phyloP scores from a whole-genome alignment of 2,329 filamentous ascomycete species.

The Aureobasidium vineae region DNA sequence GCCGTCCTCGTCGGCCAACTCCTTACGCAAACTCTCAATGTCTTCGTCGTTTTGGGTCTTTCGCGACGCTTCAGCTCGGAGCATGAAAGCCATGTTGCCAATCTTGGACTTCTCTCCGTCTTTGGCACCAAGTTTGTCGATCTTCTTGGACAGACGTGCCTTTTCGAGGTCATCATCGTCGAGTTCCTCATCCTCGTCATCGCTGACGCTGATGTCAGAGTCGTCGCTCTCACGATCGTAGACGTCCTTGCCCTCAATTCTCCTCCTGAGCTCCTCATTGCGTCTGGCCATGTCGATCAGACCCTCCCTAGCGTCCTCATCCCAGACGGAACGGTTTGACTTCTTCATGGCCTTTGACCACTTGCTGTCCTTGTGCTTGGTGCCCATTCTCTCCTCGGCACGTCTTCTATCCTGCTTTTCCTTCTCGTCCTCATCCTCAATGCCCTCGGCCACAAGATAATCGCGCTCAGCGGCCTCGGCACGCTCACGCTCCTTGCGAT shows the following conservation, averaged over 20 bases:
- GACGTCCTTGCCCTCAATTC: slow-evolving; percentile 70
- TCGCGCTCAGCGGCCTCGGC: slow-evolving; percentile 56
- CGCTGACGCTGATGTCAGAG: slow-evolving; percentile 45
- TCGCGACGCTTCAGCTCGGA: slow-evolving; percentile 74
- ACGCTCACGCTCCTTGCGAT: slow-evolving; percentile 71
- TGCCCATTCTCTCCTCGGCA: slow-evolving; percentile 80
- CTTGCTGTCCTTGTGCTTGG: slow-evolving; percentile 82
- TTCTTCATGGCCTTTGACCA: slow-evolving; percentile 86
- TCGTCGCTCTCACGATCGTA: slow-evolving; percentile 44
- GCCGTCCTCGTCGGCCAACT: slow-evolving; percentile 64
- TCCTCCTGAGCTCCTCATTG: slow-evolving; percentile 75
- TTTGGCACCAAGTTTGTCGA: slow-evolving; percentile 44
- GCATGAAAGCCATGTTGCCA: slow-evolving; percentile 91
- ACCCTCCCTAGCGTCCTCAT: slow-evolving; percentile 76
- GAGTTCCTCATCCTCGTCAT: slow-evolving; percentile 64
- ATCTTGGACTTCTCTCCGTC: slow-evolving; percentile 56
- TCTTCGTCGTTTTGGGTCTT: slow-evolving; percentile 80
- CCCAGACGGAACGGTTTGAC: slow-evolving; percentile 78
- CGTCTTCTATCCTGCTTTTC: slow-evolving; percentile 69
- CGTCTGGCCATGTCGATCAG: slow-evolving; percentile 77
- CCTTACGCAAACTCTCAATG: slow-evolving; percentile 57
- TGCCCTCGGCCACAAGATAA: slow-evolving; percentile 58
- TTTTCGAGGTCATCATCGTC: slow-evolving; percentile 50
- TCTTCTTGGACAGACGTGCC: slow-evolving; percentile 37
- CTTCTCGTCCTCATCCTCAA: slow-evolving; percentile 62